These are phyloP conservation scores for Bipolaris zeicola DNA, from an alignment of 2,329 filamentous ascomycete species.

Conservation along the genomic window DNA sequence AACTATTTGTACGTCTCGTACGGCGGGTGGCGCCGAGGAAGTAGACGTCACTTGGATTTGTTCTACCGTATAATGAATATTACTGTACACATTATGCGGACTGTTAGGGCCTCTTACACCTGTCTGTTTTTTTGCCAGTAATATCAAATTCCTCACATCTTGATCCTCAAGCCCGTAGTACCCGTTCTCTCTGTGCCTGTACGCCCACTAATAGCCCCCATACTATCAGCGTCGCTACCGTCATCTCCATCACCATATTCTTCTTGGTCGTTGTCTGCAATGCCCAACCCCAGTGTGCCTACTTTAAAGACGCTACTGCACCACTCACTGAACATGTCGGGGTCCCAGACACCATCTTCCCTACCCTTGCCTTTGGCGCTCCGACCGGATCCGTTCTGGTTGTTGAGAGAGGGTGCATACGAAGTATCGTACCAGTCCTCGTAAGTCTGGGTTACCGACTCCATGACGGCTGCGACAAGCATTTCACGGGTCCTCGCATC, in stretches of 20 bases:
- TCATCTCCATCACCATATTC: conserved; percentile 9
- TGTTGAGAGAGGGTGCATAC: conserved; percentile 37
- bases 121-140: not conserved
- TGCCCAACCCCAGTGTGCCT: conserved; percentile 49
- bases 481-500: conserved; percentile 69
- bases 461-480: conserved; percentile 68
- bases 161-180: conserved; percentile 36
- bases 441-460: conserved; percentile 66
- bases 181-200: conserved; percentile 38
- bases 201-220: conserved; percentile 29
- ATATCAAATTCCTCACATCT: conserved; percentile 26
- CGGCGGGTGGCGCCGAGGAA: too few relatives aligned
- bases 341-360: conserved; percentile 68
- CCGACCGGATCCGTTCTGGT: conserved; percentile 24
- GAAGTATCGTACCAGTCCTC: conserved; percentile 67
- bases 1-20: too few relatives aligned
- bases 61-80: too few relatives aligned
- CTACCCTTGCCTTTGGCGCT: conserved; percentile 55
- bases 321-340: conserved; percentile 68
- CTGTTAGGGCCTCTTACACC: not conserved
- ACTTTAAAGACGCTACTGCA: conserved; percentile 64
- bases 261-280: conserved; percentile 22
- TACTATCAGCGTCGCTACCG: conserved; percentile 35
- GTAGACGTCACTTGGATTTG: too few relatives aligned
- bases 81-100: too few relatives aligned